Evolutionary conservation across 73 alveolate species (phyloP).

Genomic region (Blepharisma stoltei): DNA sequence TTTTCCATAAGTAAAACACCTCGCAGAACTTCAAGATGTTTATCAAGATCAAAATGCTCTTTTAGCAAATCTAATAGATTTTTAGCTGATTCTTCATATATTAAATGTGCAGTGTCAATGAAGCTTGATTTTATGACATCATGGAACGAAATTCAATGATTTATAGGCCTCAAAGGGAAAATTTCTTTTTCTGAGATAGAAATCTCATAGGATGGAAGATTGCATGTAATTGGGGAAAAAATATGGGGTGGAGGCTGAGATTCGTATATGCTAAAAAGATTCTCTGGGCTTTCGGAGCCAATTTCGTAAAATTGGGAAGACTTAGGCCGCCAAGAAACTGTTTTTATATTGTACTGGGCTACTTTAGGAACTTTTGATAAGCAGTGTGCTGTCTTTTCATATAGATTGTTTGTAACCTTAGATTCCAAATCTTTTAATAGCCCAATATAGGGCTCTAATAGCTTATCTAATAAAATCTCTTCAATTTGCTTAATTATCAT

Average conservation of each 20-base stretch:
- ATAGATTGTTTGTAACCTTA: not conserved
- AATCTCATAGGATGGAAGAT: not conserved
- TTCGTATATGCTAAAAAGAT: not conserved
- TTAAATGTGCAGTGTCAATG: not conserved
- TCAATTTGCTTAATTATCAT: slow-evolving; percentile 17
- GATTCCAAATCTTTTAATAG: not conserved
- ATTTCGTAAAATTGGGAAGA: not conserved
- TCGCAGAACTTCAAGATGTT: not conserved
- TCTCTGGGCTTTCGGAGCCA: not conserved
- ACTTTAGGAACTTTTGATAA: not conserved
- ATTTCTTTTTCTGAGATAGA: not conserved
- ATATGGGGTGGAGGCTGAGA: not conserved
- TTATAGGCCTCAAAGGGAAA: not conserved
- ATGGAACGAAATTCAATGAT: slow-evolving; percentile 7
- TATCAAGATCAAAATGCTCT: not conserved
- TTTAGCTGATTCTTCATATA: not conserved
- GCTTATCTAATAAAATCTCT: not conserved
- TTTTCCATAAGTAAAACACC: slow-evolving; percentile 4
- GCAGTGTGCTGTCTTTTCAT: not conserved
- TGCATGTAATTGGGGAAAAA: not conserved
- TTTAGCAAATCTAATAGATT: not conserved
- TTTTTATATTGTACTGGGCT: not conserved
- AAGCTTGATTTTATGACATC: not conserved
- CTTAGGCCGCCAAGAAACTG: slow-evolving; percentile 1
- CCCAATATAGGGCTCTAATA: not conserved